Evolutionary conservation across 495 filamentous ascomycete genomes (phyloP), one percentile per base, ranked within the genome.

Genomic region (Penicillium herquei): DNA sequence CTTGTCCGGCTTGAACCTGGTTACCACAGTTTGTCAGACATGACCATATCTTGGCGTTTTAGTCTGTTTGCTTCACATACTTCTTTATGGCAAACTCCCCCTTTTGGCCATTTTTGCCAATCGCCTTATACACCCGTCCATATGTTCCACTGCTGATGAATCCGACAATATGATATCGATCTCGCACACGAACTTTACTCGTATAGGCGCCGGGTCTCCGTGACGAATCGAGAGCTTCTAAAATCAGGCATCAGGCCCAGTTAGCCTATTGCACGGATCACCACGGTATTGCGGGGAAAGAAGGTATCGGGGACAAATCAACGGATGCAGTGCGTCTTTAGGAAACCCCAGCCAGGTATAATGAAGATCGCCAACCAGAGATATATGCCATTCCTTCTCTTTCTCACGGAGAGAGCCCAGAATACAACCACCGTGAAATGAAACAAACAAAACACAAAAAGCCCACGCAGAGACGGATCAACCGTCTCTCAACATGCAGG

Each of bases 121-220:
- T 71, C 16, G 94, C 94, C 68, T 98, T 99, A 82, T 98, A 99
- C 11, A 99, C 94, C 4, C 93, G 86, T 26, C 94, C 94, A 83
- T 99, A 99, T n/a, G 94, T 99, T 37, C 94, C 94, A 59, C 90
- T 96, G 65, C 89, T 94, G 64, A 98, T 99, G 80, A 99, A 99
- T 31, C 94, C 94, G 48, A 99, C 84, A 62, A 99, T 90, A 54
- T 93, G 88, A 77, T 99, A 99, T 56, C 85, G 85, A 67, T 98
- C 93, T 39, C 84, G 86, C 21, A 98, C 89, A 39, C 88, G 83
- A 48, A 96, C 90, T 69, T 96, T 96, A 68, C 86, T 91, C 65
- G 86, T 86, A 68, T 96, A 96, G 35, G 76, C 72, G 9, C 73
- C 65, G 30, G 77, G 65, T 61, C 74, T 78, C 50, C 74, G 71